These are phyloP conservation scores for Candida tibetensis DNA, from an alignment of 805 yeast genomes.

Conservation along the genomic window DNA sequence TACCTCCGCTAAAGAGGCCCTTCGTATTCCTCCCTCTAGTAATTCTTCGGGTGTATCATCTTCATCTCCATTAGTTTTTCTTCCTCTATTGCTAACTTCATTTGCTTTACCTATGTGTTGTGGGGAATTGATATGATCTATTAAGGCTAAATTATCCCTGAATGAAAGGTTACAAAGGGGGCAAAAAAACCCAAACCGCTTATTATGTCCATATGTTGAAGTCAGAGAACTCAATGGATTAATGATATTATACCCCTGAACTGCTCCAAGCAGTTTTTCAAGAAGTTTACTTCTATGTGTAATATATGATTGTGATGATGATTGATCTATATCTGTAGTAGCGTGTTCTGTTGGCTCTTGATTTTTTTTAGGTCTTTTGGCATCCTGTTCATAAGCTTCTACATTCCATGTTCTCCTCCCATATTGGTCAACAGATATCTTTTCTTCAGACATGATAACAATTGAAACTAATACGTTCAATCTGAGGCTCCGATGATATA, in stretches of 20 bases:
- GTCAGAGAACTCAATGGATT: slow-evolving; percentile 17
- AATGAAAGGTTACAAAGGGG: slow-evolving; percentile 75
- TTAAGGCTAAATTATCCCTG: slow-evolving; percentile 75
- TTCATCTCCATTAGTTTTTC: neutral
- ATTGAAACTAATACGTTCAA: too few species aligned
- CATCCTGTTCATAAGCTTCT: slow-evolving; percentile 56
- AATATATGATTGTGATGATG: slow-evolving; percentile 18
- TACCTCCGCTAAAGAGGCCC: slow-evolving; percentile 37
- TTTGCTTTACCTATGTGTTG: slow-evolving; percentile 52
- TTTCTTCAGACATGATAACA: slow-evolving; percentile 12
- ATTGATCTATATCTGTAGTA: slow-evolving; percentile 10
- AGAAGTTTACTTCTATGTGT: slow-evolving; percentile 33
- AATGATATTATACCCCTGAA: slow-evolving; percentile 34
- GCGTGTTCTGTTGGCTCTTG: slow-evolving; percentile 5
- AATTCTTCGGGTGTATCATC: slow-evolving; percentile 14
- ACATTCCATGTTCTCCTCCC: slow-evolving; percentile 77
- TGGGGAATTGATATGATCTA: slow-evolving; percentile 80
- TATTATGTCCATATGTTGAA: slow-evolving; percentile 36
- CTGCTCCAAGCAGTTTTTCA: slow-evolving; percentile 29
- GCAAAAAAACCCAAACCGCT: slow-evolving; percentile 82
- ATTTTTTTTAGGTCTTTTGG: slow-evolving; percentile 27
- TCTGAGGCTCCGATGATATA: too few species aligned
- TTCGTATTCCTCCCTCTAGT: slow-evolving; percentile 34
- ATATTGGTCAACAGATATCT: slow-evolving; percentile 38
- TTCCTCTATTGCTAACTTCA: slow-evolving; percentile 5